These are phyloP conservation scores for Carex arenaria DNA, from an alignment of 202 grass and related monocot species.

Conservation along the genomic window DNA sequence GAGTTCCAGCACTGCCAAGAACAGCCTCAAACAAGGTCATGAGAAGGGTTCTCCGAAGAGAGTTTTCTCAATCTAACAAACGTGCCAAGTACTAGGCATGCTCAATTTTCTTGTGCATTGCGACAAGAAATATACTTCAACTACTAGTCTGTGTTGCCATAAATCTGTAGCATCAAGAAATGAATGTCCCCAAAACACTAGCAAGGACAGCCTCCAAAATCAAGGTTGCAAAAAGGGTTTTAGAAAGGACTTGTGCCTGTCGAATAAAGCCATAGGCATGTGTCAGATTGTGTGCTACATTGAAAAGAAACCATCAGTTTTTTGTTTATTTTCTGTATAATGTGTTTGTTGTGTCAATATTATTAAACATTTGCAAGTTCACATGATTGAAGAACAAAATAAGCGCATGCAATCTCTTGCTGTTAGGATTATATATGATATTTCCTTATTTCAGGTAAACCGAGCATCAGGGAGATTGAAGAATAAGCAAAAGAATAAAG, in stretches of 20 bases:
- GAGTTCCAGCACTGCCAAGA: conserved; percentile 64
- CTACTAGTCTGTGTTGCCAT: not conserved
- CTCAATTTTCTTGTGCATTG: not conserved
- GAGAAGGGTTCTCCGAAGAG: conserved; percentile 79
- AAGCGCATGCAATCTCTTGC: not conserved
- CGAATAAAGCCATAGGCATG: not conserved
- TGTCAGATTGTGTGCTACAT: not conserved
- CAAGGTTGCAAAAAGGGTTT: not conserved
- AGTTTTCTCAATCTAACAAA: conserved; percentile 50
- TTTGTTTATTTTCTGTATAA: not conserved
- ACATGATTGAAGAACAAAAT: not conserved
- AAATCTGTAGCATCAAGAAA: not conserved
- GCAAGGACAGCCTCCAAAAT: not conserved
- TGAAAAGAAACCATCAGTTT: not conserved
- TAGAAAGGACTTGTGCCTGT: not conserved
- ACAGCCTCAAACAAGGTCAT: conserved; percentile 96
- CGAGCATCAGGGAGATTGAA: not conserved
- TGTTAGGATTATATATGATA: not conserved
- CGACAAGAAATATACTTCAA: not conserved
- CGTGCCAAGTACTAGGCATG: conserved; percentile 69
- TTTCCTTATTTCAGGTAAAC: not conserved
- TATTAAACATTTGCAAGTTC: not conserved
- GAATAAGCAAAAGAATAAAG: not conserved
- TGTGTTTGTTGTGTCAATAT: not conserved
- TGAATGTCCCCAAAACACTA: not conserved